Base-by-base conservation (phyloP, 352 stramenopile species). In the Globisporangium camurandrum region DNA sequence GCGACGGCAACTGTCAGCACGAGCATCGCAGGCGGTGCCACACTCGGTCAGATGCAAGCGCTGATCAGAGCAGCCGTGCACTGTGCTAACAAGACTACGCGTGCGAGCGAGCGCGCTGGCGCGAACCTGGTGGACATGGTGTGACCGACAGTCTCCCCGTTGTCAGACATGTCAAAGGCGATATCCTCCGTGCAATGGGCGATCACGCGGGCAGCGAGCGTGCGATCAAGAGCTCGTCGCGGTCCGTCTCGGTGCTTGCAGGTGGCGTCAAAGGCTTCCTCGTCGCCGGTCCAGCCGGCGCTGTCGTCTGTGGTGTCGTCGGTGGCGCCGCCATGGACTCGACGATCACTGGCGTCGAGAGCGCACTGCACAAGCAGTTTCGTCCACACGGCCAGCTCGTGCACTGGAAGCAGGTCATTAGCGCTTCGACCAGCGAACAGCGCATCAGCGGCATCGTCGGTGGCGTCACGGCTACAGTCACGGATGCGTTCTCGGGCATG, bases 271-370 rank as follows among this genome's bases (percentile, higher is more conserved):
- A 40, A 1, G 51, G 51, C 0, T 58, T 40, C 22, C 17, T 58
- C 11, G 19, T 46, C 5, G 43, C 24, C 6, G 43, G 51, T n/a
- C 51, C 51, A 5, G n/a, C 47, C 17, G 51, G 51, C 2, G 51
- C 43, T 8, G 51, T 58, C 12, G 36, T 42, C 9, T 33, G 43
- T 11, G 43, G 51, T 9, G 36, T 58, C 19, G 26, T 48, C 17
- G 27, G 43, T 28, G 51, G 51, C 17, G 36, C 51, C 5, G 51
- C 51, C 2, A 58, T 58, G 34, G 51, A 58, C 43, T 36, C 34
- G 2, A 38, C 49, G n/a, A 58, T 51, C 34, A 53, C 43, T 31
- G 51, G 51, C 20, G 36, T 45, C 19, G 51, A 58, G 33, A 53
- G 44, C 20, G 43, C 27, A 16, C 38, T 58, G 9, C 51, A 53